A percentile compares a stretch with the other conserved stretches of the same genome.
These are phyloP conservation scores for Hanseniaspora lindneri DNA, from an alignment of 805 yeast genomes.

Conservation along the genomic window DNA sequence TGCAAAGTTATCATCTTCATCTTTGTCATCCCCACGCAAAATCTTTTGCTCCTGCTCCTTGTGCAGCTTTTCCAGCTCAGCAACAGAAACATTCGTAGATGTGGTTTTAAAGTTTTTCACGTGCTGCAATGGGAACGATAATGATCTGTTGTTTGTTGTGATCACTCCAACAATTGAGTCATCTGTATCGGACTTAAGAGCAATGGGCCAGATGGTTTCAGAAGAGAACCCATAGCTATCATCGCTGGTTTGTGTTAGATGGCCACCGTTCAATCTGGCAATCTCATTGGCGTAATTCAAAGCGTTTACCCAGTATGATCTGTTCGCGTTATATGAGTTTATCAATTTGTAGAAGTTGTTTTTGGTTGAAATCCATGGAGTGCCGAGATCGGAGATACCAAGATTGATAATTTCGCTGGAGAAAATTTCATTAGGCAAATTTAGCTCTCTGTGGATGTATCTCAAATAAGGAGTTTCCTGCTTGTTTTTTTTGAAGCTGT, in stretches of 20 bases:
- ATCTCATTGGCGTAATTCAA: slow-evolving; percentile 7
- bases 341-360: slow-evolving; percentile 6
- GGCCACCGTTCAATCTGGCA: slow-evolving; percentile 9
- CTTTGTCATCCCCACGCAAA: background rate
- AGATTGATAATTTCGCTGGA: background rate
- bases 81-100: slow-evolving; percentile 1
- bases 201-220: slow-evolving; percentile 1
- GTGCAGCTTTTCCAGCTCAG: background rate
- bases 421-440: background rate
- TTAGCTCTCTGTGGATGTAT: slow-evolving; percentile 1
- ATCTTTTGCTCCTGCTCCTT: background rate
- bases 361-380: slow-evolving; percentile 12
- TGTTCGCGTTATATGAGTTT: slow-evolving; percentile 5
- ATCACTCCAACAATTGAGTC: slow-evolving; percentile 6
- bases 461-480: background rate
- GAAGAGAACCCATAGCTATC: background rate
- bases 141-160: background rate
- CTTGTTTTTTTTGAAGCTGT: background rate
- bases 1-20: background rate
- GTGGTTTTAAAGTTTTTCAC: background rate
- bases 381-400: slow-evolving; percentile 5
- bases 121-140: background rate
- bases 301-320: slow-evolving; percentile 10
- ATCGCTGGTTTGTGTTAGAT: background rate
- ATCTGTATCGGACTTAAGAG: background rate